A percentile compares a stretch with the other conserved stretches of the same genome.
Conservation (phyloP, 176 grass and related monocot genomes). For the Carex pumila region DNA sequence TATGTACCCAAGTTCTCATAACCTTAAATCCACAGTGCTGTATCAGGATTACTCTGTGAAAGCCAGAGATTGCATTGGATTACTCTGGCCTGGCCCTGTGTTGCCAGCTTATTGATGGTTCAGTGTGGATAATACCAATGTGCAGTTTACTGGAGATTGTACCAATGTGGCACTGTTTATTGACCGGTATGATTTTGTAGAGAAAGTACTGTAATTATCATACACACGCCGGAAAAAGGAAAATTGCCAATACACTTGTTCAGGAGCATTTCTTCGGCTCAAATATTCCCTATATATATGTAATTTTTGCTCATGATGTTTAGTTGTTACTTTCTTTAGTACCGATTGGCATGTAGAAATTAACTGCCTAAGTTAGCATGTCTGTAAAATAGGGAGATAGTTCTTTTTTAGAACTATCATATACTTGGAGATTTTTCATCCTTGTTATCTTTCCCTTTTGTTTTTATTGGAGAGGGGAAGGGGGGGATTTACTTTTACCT, state of each 20-base stretch:
- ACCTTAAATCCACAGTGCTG: background rate
- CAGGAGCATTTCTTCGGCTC: background rate
- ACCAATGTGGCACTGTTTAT: background rate
- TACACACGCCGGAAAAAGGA: background rate
- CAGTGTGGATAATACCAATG: background rate
- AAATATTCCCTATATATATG: background rate
- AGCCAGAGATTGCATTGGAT: background rate
- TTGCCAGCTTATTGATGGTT: background rate
- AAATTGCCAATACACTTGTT: background rate
- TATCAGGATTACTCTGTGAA: background rate
- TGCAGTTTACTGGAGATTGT: background rate
- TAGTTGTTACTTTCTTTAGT: background rate
- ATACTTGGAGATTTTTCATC: background rate
- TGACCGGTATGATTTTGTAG: background rate
- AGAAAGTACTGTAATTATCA: background rate
- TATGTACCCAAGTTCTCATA: constrained; percentile 49
- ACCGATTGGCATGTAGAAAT: background rate
- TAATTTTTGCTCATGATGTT: constrained; percentile 3
- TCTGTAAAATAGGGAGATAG: background rate
- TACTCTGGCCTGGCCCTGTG: background rate
- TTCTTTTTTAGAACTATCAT: background rate
- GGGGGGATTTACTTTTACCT: background rate
- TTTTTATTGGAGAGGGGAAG: background rate
- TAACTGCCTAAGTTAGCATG: background rate
- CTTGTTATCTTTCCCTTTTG: background rate